These are phyloP conservation scores for Parathielavia hyrcaniae DNA, from an alignment of 495 filamentous ascomycete species.

Conservation along the genomic window DNA sequence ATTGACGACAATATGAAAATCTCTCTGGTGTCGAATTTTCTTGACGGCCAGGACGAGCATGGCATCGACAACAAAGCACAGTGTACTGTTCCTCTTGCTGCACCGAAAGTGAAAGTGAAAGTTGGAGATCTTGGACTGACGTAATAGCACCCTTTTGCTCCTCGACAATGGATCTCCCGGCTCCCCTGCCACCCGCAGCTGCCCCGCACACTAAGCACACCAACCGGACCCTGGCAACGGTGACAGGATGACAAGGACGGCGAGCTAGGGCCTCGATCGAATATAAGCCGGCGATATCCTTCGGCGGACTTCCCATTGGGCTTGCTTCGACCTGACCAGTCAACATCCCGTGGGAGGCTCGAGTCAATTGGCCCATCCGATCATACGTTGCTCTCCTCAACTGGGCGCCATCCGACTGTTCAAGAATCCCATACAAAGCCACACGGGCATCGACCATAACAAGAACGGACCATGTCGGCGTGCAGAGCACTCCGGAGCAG, in stretches of 20 bases:
- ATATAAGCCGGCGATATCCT: constrained; percentile 25
- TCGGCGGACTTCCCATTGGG: neutral
- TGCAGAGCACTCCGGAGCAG: constrained; percentile 13
- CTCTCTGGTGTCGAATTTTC: too few relatives aligned
- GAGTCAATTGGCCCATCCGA: neutral
- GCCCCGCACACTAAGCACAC: constrained; percentile 14
- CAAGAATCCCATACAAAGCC: neutral
- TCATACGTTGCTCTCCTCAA: neutral
- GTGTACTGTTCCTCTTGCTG: too few relatives aligned
- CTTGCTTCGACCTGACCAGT: neutral
- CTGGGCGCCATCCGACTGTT: neutral
- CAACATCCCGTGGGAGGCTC: neutral
- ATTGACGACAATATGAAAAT: too few relatives aligned
- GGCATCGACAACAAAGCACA: too few relatives aligned
- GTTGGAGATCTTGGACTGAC: neutral
- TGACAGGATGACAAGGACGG: neutral
- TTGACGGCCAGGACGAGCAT: too few relatives aligned
- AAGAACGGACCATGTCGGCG: constrained; percentile 13
- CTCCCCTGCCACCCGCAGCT: constrained; percentile 5
- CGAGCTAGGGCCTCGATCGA: constrained; percentile 1
- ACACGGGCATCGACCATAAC: neutral
- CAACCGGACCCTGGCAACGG: neutral
- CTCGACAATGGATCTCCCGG: neutral
- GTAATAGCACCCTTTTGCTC: neutral
- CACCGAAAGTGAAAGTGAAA: too few relatives aligned